A percentile compares a stretch with the other conserved stretches of the same genome.
Conservation (phyloP, 768 basidiomycete species). For the Pisolithus albus region DNA sequence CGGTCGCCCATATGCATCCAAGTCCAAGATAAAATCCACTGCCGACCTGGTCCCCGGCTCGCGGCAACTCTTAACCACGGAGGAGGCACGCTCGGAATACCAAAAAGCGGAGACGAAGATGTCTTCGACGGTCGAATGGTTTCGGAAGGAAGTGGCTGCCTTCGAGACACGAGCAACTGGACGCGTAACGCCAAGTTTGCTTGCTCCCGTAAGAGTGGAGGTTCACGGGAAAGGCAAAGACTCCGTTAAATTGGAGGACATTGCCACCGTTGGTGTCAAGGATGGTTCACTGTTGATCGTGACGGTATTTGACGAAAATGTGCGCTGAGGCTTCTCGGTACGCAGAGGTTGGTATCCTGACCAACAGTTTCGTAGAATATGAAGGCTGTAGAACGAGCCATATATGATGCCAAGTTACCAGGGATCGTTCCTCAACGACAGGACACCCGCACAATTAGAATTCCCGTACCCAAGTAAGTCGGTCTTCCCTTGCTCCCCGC, state of each 20-base stretch:
- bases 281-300: constrained; percentile 70
- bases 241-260: constrained; percentile 49
- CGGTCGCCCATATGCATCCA: constrained; percentile 24
- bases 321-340: constrained; percentile 30
- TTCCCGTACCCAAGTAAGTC: constrained; percentile 73
- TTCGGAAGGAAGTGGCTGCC: constrained; percentile 67
- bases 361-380: constrained; percentile 48
- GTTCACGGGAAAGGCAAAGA: constrained; percentile 34
- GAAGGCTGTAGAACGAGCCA: constrained; percentile 66
- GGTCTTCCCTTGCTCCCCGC: neutral
- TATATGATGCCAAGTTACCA: constrained; percentile 72
- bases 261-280: constrained; percentile 75
- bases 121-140: constrained; percentile 61
- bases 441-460: constrained; percentile 66
- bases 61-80: constrained; percentile 49
- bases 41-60: constrained; percentile 62
- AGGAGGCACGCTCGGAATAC: constrained; percentile 52
- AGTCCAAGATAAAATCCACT: constrained; percentile 40
- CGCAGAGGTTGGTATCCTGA: constrained; percentile 8
- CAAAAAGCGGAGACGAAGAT: constrained; percentile 58
- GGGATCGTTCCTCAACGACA: constrained; percentile 64
- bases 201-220: constrained; percentile 61
- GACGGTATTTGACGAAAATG: constrained; percentile 73
- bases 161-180: constrained; percentile 69
- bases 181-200: constrained; percentile 65